A percentile compares a stretch with the other conserved stretches of the same genome.
phyloP scores from a whole-genome alignment of 129 eudicot species.

The Erigeron canadensis region DNA sequence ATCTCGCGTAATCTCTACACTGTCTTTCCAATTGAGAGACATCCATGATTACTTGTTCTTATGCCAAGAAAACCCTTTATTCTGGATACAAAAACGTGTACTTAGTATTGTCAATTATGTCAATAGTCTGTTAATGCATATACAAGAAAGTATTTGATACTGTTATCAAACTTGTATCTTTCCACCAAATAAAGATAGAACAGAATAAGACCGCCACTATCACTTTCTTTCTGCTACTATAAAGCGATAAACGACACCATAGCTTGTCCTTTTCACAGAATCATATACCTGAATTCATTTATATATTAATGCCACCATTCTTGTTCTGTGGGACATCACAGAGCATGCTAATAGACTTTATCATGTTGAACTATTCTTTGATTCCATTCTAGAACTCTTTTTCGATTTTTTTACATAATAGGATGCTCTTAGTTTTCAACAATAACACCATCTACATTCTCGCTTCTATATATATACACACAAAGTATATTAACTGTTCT shows the following conservation, averaged over 20 bases:
- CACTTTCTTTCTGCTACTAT: slow-evolving; percentile 14
- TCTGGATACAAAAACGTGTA: slow-evolving; percentile 5
- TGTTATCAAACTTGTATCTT: slow-evolving; percentile 5
- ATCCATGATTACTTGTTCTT: slow-evolving; percentile 40
- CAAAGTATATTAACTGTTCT: not conserved
- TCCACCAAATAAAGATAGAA: slow-evolving; percentile 19
- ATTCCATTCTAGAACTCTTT: slow-evolving; percentile 12
- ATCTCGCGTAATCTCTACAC: slow-evolving; percentile 45
- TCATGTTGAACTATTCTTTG: slow-evolving; percentile 10
- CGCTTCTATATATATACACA: not conserved
- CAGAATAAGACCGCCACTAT: slow-evolving; percentile 20
- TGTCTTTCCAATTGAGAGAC: slow-evolving; percentile 63
- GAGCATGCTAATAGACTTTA: slow-evolving; percentile 25
- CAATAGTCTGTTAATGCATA: slow-evolving; percentile 17
- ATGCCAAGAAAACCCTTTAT: slow-evolving; percentile 28
- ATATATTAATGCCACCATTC: slow-evolving; percentile 23
- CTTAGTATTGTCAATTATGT: slow-evolving; percentile 19
- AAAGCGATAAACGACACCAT: slow-evolving; percentile 6
- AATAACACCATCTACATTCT: slow-evolving; percentile 12
- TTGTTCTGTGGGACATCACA: slow-evolving; percentile 31
- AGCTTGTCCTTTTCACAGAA: slow-evolving; percentile 29
- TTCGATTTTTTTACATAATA: slow-evolving; percentile 15
- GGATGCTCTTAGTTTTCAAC: slow-evolving; percentile 3
- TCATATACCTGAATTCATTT: slow-evolving; percentile 26
- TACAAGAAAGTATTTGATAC: slow-evolving; percentile 5